Percentiles rank a stretch among this genome's conserved stretches.
Evolutionary conservation across 2,329 filamentous ascomycete genomes (phyloP).

Genomic region (Neofusicoccum kwambonambiense): DNA sequence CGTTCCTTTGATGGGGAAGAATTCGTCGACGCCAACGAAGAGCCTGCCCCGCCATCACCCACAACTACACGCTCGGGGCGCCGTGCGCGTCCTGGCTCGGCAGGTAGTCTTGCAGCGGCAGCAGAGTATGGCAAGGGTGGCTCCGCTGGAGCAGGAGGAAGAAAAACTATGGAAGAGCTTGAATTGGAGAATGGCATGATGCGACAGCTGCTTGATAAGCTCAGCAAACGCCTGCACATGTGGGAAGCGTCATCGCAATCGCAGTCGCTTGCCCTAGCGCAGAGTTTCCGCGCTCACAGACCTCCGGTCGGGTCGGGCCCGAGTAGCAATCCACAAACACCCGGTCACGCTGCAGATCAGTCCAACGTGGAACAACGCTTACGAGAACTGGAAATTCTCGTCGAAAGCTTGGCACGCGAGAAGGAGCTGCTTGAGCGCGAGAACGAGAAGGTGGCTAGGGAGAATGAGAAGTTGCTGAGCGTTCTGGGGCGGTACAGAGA

Average conservation of each 20-base stretch:
- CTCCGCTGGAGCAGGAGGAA: slow-evolving; percentile 35
- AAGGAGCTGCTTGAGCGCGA: slow-evolving; percentile 60
- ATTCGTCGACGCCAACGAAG: slow-evolving; percentile 85
- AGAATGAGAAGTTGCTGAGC: slow-evolving; percentile 59
- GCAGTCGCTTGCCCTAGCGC: slow-evolving; percentile 79
- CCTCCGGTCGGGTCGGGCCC: slow-evolving; percentile 22
- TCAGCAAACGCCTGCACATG: slow-evolving; percentile 82
- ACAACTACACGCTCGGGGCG: slow-evolving; percentile 37
- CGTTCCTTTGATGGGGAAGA: slow-evolving; percentile 56
- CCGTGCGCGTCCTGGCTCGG: slow-evolving; percentile 26
- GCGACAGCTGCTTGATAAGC: slow-evolving; percentile 79
- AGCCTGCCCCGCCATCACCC: slow-evolving; percentile 49
- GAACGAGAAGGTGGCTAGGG: slow-evolving; percentile 61
- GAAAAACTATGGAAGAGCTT: slow-evolving; percentile 81
- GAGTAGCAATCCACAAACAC: slow-evolving; percentile 12
- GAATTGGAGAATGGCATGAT: slow-evolving; percentile 84
- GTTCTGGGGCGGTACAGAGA: slow-evolving; percentile 59
- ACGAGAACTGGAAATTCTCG: slow-evolving; percentile 63
- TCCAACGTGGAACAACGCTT: slow-evolving; percentile 17
- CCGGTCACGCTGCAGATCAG: slow-evolving; percentile 4
- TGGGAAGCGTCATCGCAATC: slow-evolving; percentile 93
- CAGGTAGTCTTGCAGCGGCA: slow-evolving; percentile 26
- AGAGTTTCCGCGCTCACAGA: slow-evolving; percentile 59
- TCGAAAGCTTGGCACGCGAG: slow-evolving; percentile 58
- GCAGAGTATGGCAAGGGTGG: slow-evolving; percentile 4